Percentiles rank a stretch among this genome's conserved stretches.
Evolutionary conservation across 371 early-diverging fungal genomes (phyloP).

Genomic region (Catenaria anguillulae): DNA sequence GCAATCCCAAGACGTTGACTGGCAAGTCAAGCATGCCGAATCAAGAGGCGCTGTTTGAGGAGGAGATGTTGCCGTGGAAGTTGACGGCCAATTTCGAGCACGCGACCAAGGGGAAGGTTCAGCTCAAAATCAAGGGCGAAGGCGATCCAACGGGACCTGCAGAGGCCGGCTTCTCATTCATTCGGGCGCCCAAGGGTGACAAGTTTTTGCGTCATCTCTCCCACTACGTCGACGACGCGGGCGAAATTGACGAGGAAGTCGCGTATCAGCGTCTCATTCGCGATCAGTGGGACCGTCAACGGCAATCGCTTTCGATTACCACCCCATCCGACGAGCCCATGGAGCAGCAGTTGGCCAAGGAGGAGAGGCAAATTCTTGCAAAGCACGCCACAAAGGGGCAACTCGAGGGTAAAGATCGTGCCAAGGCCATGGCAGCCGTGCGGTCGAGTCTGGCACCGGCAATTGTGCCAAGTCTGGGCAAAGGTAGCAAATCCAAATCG

Average conservation of each 20-base stretch:
- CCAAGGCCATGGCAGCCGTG: too few relatives aligned
- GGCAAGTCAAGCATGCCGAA: slow-evolving; percentile 42
- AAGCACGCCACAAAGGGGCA: too few relatives aligned
- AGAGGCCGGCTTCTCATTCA: neutral
- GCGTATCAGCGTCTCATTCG: neutral
- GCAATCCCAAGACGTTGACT: slow-evolving; percentile 26
- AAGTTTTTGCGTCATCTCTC: too few relatives aligned
- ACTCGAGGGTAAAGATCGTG: too few relatives aligned
- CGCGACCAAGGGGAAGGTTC: slow-evolving; percentile 64
- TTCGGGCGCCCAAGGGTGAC: neutral
- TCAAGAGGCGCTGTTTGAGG: slow-evolving; percentile 63
- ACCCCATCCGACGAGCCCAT: slow-evolving; percentile 9
- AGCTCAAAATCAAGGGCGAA: slow-evolving; percentile 84
- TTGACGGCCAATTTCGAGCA: slow-evolving; percentile 85
- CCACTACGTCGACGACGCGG: too few relatives aligned
- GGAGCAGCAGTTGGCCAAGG: too few relatives aligned
- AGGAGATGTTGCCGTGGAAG: slow-evolving; percentile 94
- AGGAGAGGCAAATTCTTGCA: too few relatives aligned
- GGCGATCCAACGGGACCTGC: slow-evolving; percentile 40
- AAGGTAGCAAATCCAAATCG: too few relatives aligned
- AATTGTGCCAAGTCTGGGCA: slow-evolving; percentile 14
- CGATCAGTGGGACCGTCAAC: neutral
- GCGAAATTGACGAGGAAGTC: neutral
- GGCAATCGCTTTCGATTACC: neutral
- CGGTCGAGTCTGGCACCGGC: too few relatives aligned